A percentile compares a stretch with the other conserved stretches of the same genome.
Conservation (phyloP, 2,329 filamentous ascomycete genomes). For the Diaporthe sp. region DNA sequence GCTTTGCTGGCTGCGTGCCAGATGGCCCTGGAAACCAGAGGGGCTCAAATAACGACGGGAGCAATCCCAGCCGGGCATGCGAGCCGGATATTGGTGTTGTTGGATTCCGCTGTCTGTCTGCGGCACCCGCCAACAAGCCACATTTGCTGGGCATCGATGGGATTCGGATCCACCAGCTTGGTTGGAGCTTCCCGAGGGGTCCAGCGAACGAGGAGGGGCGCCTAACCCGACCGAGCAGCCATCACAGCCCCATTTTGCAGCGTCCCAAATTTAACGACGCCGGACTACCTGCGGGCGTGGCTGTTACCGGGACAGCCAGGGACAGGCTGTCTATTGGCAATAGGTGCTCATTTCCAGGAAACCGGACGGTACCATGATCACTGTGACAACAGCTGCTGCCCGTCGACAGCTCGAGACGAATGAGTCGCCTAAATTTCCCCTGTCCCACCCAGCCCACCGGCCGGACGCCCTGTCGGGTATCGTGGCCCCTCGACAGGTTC, state of each 20-base stretch:
- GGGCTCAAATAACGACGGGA: neutral
- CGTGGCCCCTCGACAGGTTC: slow-evolving; percentile 43
- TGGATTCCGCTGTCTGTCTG: neutral
- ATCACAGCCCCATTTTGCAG: slow-evolving; percentile 9
- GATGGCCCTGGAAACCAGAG: neutral
- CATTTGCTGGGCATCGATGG: neutral
- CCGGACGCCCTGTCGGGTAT: slow-evolving; percentile 28
- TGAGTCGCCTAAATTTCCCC: slow-evolving; percentile 39
- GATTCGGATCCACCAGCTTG: slow-evolving; percentile 25
- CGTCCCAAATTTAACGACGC: slow-evolving; percentile 24
- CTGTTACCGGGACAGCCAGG: slow-evolving; percentile 27
- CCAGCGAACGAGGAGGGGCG: neutral
- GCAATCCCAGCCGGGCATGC: neutral
- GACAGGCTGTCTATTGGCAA: slow-evolving; percentile 26
- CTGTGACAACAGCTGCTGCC: slow-evolving; percentile 27
- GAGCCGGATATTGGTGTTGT: neutral
- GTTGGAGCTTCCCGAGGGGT: slow-evolving; percentile 24
- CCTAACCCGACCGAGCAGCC: neutral
- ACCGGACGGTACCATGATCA: neutral
- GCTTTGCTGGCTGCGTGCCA: neutral
- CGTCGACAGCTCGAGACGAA: slow-evolving; percentile 21
- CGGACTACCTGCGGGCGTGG: slow-evolving; percentile 20
- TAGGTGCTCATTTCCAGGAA: slow-evolving; percentile 27
- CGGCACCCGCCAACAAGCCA: neutral
- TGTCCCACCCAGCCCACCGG: slow-evolving; percentile 36